phyloP scores from a whole-genome alignment of 129 eudicot genomes.

The carrot (Daucus carota) region DH1_v3.0 NC_030381.2:1238001-1238500 shows the following conservation, averaged over 20 bases:
- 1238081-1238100: conserved; percentile 70
- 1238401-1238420: conserved; percentile 65
- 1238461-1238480: conserved; percentile 81
- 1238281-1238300: conserved; percentile 89
- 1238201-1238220: conserved; percentile 84
- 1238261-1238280: conserved; percentile 83
- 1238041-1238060: conserved; percentile 41
- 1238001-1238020: conserved; percentile 40
- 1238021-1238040: conserved; percentile 24
- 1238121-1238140: conserved; percentile 91
- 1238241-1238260: conserved; percentile 94
- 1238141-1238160: conserved; percentile 80
- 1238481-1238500: conserved; percentile 81
- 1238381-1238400: conserved; percentile 84
- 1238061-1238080: conserved; percentile 60
- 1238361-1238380: conserved; percentile 77
- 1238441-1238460: conserved; percentile 61
- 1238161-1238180: conserved; percentile 74
- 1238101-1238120: conserved; percentile 84
- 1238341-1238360: conserved; percentile 83
- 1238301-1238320: conserved; percentile 90
- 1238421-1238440: conserved; percentile 82
- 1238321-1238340: conserved; percentile 53
- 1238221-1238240: conserved; percentile 75
- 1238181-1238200: conserved; percentile 87